phyloP scores from a whole-genome alignment of 176 grass and related monocot species.

The Tillandsia leiboldiana region DNA sequence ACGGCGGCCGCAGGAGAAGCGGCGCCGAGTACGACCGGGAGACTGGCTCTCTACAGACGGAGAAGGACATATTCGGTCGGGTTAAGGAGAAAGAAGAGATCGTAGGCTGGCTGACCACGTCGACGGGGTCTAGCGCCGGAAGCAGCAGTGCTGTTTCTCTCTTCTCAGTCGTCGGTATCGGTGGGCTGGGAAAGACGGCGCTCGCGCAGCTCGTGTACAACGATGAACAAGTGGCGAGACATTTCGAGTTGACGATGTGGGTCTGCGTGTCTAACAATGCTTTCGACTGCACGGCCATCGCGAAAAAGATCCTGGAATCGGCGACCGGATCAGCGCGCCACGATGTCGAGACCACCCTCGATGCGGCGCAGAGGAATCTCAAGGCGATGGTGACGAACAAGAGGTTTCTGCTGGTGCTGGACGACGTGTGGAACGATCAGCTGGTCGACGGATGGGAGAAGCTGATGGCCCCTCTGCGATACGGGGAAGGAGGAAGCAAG shows the following conservation, averaged over 20 bases:
- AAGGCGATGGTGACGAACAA: not conserved
- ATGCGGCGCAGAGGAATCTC: conserved; percentile 7
- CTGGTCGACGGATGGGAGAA: conserved; percentile 8
- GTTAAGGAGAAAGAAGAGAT: conserved; percentile 7
- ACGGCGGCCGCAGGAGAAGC: not conserved
- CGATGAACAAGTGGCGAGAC: not conserved
- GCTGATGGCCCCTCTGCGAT: conserved; percentile 25
- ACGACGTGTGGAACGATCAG: conserved; percentile 35
- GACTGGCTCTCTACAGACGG: conserved; percentile 4
- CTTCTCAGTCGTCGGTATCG: conserved; percentile 16
- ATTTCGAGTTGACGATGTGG: conserved; percentile 8
- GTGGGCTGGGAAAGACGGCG: conserved; percentile 31
- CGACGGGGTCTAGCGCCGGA: not conserved
- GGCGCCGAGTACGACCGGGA: not conserved
- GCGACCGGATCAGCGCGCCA: not conserved
- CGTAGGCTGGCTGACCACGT: not conserved
- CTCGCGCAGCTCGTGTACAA: conserved; percentile 24
- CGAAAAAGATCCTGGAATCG: conserved; percentile 25
- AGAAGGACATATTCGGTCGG: conserved; percentile 22
- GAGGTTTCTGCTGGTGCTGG: conserved; percentile 33
- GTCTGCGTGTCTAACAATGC: conserved; percentile 18
- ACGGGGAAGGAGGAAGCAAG: conserved; percentile 8
- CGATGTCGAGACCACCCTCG: conserved; percentile 14
- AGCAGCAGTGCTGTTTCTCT: not conserved
- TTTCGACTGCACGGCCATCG: conserved; percentile 11